phyloP scores from a whole-genome alignment of 2,329 filamentous ascomycete genomes.

The Tolypocladium album region DNA sequence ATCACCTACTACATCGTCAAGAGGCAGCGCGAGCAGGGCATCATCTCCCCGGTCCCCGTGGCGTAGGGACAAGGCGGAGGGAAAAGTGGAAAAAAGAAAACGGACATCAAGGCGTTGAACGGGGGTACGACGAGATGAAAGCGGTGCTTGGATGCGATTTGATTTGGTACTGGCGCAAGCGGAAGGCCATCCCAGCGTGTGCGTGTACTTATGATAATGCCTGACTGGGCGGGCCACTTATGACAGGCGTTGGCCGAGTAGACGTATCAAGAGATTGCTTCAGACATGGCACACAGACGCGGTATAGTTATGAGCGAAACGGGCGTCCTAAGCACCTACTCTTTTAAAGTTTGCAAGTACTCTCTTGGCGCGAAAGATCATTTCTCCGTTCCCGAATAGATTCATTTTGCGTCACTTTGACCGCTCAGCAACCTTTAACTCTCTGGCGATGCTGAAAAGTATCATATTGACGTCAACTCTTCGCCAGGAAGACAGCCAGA shows the following conservation, averaged over 20 bases:
- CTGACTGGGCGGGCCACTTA: not conserved
- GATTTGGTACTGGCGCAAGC: not conserved
- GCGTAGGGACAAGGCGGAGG: not conserved
- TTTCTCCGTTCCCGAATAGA: too few species aligned
- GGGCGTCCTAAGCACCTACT: too few species aligned
- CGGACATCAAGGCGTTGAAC: not conserved
- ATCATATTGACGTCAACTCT: too few species aligned
- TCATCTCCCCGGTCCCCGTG: not conserved
- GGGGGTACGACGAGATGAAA: not conserved
- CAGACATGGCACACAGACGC: not conserved
- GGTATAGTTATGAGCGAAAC: too few species aligned
- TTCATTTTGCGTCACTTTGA: too few species aligned
- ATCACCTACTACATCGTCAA: slow-evolving; percentile 76
- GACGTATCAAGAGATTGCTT: not conserved
- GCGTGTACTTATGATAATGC: not conserved
- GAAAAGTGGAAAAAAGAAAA: too few species aligned
- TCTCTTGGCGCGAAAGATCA: too few species aligned
- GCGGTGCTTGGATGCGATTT: slow-evolving; percentile 3
- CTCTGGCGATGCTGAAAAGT: too few species aligned
- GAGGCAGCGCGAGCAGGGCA: slow-evolving; percentile 44
- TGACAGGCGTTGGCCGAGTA: not conserved
- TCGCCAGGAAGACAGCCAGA: too few species aligned
- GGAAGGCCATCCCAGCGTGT: not conserved
- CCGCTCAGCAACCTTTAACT: too few species aligned
- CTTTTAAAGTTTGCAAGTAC: too few species aligned